Percentiles rank a stretch among this genome's conserved stretches.
These are phyloP conservation scores for Schwanniomyces etchellsii DNA, from an alignment of 1,139 yeast genomes.

Conservation along the genomic window DNA sequence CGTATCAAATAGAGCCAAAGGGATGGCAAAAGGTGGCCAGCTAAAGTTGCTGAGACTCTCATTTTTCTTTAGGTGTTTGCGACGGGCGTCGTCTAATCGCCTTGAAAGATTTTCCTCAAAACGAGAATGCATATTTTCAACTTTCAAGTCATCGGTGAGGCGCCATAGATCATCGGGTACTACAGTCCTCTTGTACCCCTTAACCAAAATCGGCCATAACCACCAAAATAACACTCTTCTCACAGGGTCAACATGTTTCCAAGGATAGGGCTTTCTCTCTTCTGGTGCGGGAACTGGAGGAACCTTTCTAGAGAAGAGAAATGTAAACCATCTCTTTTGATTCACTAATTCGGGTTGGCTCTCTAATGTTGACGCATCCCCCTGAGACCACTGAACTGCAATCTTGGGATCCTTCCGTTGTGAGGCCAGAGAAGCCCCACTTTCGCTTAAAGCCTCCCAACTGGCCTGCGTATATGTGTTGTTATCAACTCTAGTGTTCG, in stretches of 20 bases:
- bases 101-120: constrained; percentile 22
- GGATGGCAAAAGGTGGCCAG: constrained; percentile 35
- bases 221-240: constrained; percentile 32
- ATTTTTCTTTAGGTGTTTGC: constrained; percentile 19
- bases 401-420: constrained; percentile 28
- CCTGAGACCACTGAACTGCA: too few relatives aligned
- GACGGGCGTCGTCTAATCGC: constrained; percentile 17
- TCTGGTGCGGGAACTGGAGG: constrained; percentile 32
- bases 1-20: constrained; percentile 33
- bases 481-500: too few relatives aligned
- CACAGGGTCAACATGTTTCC: constrained; percentile 22
- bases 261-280: constrained; percentile 34
- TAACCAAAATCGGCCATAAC: constrained; percentile 35
- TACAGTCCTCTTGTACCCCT: constrained; percentile 40
- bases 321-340: constrained; percentile 27
- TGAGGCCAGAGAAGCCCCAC: constrained; percentile 50
- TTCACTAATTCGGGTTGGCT: constrained; percentile 13
- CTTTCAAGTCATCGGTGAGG: constrained; percentile 34
- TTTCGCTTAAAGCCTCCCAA: too few relatives aligned
- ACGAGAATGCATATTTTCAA: constrained; percentile 30
- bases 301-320: constrained; percentile 27
- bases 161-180: constrained; percentile 35
- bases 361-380: constrained; percentile 9
- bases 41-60: constrained; percentile 19
- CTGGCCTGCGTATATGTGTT: too few relatives aligned